Percentiles rank a stretch among this genome's conserved stretches.
phyloP scores from a whole-genome alignment of 257 asterid species.

The Plantago ovata region DNA sequence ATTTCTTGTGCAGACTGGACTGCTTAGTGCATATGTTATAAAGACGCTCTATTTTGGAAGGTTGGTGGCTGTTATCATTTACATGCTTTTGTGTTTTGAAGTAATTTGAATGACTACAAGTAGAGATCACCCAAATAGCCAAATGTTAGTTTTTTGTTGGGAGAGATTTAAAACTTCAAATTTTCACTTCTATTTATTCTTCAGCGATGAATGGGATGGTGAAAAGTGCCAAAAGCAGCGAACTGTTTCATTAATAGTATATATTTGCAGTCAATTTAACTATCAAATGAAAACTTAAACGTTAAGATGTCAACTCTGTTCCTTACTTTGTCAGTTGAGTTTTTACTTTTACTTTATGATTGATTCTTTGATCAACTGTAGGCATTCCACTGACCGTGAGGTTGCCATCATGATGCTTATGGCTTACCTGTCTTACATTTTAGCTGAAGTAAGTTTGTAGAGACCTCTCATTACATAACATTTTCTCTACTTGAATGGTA shows the following conservation, averaged over 20 bases:
- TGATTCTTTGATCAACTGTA: constrained; percentile 31
- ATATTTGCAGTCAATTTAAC: neutral
- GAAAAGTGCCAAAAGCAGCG: constrained; percentile 6
- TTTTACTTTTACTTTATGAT: constrained; percentile 11
- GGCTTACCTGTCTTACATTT: constrained; percentile 97
- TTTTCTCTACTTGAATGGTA: constrained; percentile 15
- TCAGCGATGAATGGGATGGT: neutral
- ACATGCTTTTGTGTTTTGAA: constrained; percentile 1
- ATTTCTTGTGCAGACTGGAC: constrained; percentile 63
- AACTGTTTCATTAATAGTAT: constrained; percentile 12
- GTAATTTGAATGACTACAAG: neutral
- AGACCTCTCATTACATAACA: neutral
- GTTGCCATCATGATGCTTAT: constrained; percentile 96
- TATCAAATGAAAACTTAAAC: neutral
- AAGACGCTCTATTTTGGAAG: constrained; percentile 95
- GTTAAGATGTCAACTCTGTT: neutral
- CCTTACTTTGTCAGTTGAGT: neutral
- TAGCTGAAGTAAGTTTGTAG: constrained; percentile 77
- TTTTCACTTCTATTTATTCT: neutral
- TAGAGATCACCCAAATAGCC: neutral
- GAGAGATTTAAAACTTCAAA: neutral
- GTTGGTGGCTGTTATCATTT: constrained; percentile 36
- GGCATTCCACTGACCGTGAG: constrained; percentile 99
- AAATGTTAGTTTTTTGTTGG: neutral
- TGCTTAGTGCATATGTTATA: constrained; percentile 85